These are phyloP conservation scores for Ogataea henricii DNA, from an alignment of 805 yeast species.

Conservation along the genomic window DNA sequence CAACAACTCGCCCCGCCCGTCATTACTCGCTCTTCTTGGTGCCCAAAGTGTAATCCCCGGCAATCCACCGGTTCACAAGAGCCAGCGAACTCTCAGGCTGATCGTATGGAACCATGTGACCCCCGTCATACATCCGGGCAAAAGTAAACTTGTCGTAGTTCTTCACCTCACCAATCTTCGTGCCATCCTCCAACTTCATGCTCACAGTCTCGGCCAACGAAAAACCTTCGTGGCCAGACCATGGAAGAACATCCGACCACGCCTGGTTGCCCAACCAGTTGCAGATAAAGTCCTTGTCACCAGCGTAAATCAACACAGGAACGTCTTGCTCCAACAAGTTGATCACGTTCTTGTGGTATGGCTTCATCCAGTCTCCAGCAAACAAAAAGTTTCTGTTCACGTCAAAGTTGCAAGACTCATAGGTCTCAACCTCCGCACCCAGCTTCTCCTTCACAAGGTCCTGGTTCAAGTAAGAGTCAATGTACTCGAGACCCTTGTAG, in stretches of 20 bases:
- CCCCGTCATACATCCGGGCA: conserved; percentile 77
- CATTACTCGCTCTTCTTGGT: too few relatives aligned
- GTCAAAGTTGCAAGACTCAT: conserved; percentile 52
- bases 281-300: conserved; percentile 90
- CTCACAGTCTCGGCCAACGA: conserved; percentile 28
- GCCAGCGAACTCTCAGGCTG: conserved; percentile 74
- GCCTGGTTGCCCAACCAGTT: conserved; percentile 91
- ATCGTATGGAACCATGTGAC: conserved; percentile 92
- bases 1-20: too few relatives aligned
- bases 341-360: conserved; percentile 58
- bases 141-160: conserved; percentile 71
- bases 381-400: conserved; percentile 51
- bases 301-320: conserved; percentile 90
- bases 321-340: conserved; percentile 64
- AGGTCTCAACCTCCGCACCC: conserved; percentile 56
- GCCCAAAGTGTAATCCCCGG: conserved; percentile 49
- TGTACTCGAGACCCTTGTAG: conserved; percentile 50
- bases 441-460: conserved; percentile 54
- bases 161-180: conserved; percentile 71
- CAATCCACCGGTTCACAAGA: conserved; percentile 75
- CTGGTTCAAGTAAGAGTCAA: conserved; percentile 55
- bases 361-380: conserved; percentile 68
- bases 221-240: conserved; percentile 50
- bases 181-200: conserved; percentile 35
- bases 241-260: conserved; percentile 70